A percentile compares a stretch with the other conserved stretches of the same genome.
phyloP scores from a whole-genome alignment of 805 yeast species.

The Debaryomyces castellii region DNA sequence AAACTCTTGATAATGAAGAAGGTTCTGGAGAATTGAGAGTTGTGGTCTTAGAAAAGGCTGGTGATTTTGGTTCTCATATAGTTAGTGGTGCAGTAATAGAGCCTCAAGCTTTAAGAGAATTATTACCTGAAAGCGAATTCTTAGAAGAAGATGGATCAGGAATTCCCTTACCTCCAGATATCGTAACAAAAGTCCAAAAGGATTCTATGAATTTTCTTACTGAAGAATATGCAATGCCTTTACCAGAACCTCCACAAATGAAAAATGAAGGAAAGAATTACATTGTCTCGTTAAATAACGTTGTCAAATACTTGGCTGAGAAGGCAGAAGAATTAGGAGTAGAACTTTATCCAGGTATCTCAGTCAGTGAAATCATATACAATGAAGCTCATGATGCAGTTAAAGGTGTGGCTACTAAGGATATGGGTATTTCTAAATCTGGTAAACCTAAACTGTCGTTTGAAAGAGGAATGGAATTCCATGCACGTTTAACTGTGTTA shows the following conservation, averaged over 20 bases:
- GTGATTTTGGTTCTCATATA: slow-evolving; percentile 90
- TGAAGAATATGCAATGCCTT: slow-evolving; percentile 56
- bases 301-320: slow-evolving; percentile 79
- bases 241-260: slow-evolving; percentile 96
- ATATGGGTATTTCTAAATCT: slow-evolving; percentile 75
- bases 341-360: slow-evolving; percentile 86
- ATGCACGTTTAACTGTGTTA: slow-evolving; percentile 81
- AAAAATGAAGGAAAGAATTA: slow-evolving; percentile 76
- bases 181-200: slow-evolving; percentile 69
- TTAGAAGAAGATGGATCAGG: slow-evolving; percentile 52
- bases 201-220: slow-evolving; percentile 76
- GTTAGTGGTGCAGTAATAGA: slow-evolving; percentile 94
- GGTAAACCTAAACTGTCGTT: slow-evolving; percentile 81
- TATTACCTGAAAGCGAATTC: slow-evolving; percentile 68
- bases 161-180: slow-evolving; percentile 74
- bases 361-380: slow-evolving; percentile 78
- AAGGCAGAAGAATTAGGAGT: slow-evolving; percentile 93
- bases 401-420: slow-evolving; percentile 91
- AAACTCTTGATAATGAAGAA: slow-evolving; percentile 72
- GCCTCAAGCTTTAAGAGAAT: slow-evolving; percentile 82
- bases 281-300: slow-evolving; percentile 79
- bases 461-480: slow-evolving; percentile 97
- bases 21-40: slow-evolving; percentile 75
- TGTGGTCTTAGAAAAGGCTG: slow-evolving; percentile 86
- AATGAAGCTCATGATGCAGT: slow-evolving; percentile 54